Conservation (phyloP, 352 stramenopile genomes). For the Phytopythium cucurbitacearum region DNA sequence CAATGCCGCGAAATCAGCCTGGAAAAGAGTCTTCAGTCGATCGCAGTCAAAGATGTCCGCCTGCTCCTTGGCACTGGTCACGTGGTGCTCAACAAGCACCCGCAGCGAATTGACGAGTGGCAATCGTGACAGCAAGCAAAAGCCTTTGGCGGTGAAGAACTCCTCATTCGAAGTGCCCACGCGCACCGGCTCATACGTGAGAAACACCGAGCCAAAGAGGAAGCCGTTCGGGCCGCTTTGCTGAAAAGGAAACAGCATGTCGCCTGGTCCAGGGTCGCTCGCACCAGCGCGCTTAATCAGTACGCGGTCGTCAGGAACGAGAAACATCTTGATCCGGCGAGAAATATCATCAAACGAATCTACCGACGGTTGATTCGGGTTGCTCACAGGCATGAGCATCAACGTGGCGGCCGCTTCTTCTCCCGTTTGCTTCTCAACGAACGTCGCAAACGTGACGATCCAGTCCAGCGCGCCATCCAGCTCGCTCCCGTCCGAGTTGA, state of each 20-base stretch:
- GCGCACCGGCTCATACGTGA: constrained; percentile 61
- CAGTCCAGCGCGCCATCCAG: constrained; percentile 36
- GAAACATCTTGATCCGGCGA: constrained; percentile 60
- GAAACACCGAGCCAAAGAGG: constrained; percentile 69
- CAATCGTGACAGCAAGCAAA: constrained; percentile 63
- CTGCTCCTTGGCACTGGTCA: constrained; percentile 20
- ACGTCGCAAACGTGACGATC: constrained; percentile 71
- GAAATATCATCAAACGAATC: constrained; percentile 47
- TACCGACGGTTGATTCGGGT: constrained; percentile 21
- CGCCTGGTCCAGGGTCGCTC: constrained; percentile 31
- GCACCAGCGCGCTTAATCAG: constrained; percentile 31
- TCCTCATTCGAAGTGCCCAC: constrained; percentile 40
- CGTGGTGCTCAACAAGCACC: constrained; percentile 51
- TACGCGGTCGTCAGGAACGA: constrained; percentile 59
- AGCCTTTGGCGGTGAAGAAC: constrained; percentile 56
- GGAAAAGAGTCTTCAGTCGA: constrained; percentile 37
- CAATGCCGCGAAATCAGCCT: constrained; percentile 8
- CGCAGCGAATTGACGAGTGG: constrained; percentile 61
- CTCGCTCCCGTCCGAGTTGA: constrained; percentile 17
- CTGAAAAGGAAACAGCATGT: constrained; percentile 72
- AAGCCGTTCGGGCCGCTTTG: constrained; percentile 71
- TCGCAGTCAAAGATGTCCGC: constrained; percentile 48
- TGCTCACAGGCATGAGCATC: constrained; percentile 48
- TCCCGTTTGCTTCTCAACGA: constrained; percentile 44
- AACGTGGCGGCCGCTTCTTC: constrained; percentile 34